phyloP scores from a whole-genome alignment of 805 yeast genomes.

The Scheffersomyces lignosus region DNA sequence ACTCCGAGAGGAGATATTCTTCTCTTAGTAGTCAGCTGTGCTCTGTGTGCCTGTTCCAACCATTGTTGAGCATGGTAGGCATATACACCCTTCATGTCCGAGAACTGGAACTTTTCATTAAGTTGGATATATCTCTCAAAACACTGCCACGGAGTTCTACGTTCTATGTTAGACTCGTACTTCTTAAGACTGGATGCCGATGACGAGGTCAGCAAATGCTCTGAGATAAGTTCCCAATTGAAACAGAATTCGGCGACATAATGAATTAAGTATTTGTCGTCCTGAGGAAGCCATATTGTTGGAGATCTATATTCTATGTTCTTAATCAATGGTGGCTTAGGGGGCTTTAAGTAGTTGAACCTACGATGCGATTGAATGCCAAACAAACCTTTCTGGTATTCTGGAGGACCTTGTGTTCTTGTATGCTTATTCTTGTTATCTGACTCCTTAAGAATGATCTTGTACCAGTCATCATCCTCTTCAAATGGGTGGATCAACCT shows the following conservation, averaged over 20 bases:
- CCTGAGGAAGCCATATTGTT: slow-evolving; percentile 94
- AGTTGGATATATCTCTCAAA: slow-evolving; percentile 94
- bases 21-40: slow-evolving; percentile 84
- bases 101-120: slow-evolving; percentile 81
- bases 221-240: slow-evolving; percentile 91
- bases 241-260: slow-evolving; percentile 84
- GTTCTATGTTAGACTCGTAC: slow-evolving; percentile 84
- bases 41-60: slow-evolving; percentile 88
- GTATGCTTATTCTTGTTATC: slow-evolving; percentile 8
- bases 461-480: slow-evolving; percentile 62
- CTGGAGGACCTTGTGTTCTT: slow-evolving; percentile 27
- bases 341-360: slow-evolving; percentile 74
- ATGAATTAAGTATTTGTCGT: slow-evolving; percentile 76
- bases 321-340: slow-evolving; percentile 83
- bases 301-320: slow-evolving; percentile 84
- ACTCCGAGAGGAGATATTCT: slow-evolving; percentile 91
- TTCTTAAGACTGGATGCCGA: slow-evolving; percentile 57
- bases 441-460: slow-evolving; percentile 50
- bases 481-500: slow-evolving; percentile 65
- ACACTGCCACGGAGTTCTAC: slow-evolving; percentile 98
- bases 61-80: slow-evolving; percentile 85
- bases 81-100: slow-evolving; percentile 84
- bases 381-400: slow-evolving; percentile 59
- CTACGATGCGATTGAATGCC: slow-evolving; percentile 52
- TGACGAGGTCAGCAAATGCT: slow-evolving; percentile 58